These are phyloP conservation scores for Aspergillus uvarum DNA, from an alignment of 2,329 filamentous ascomycete species.

Conservation along the genomic window DNA sequence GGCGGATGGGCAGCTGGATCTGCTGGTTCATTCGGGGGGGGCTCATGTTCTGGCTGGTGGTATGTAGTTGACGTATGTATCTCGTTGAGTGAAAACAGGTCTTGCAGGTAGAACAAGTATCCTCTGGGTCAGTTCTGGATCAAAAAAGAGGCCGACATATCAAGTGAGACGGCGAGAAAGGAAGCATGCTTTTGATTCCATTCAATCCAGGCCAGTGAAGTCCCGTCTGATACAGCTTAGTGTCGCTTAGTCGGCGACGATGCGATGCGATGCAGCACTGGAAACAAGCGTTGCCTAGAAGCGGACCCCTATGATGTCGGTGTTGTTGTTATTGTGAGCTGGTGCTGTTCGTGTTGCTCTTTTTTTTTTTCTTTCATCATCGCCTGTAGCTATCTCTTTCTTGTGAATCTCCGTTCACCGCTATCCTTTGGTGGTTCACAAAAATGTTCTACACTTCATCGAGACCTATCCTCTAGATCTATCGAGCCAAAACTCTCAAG, in stretches of 20 bases:
- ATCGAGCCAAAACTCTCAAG: too few species aligned
- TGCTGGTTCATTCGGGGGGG: too few species aligned
- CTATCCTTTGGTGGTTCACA: neutral
- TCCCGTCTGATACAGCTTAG: neutral
- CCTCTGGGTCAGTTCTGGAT: neutral
- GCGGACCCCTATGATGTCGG: neutral
- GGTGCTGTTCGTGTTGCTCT: neutral
- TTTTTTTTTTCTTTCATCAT: neutral
- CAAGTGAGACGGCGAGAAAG: neutral
- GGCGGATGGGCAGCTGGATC: too few species aligned
- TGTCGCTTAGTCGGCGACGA: neutral
- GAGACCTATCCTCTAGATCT: too few species aligned
- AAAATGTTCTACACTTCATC: too few species aligned
- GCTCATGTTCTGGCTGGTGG: too few species aligned
- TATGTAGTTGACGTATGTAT: too few species aligned
- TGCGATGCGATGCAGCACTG: neutral
- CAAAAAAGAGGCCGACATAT: neutral
- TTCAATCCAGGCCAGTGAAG: neutral
- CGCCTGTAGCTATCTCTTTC: too few species aligned
- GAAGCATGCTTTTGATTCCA: neutral
- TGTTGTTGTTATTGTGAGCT: neutral
- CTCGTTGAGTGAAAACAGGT: too few species aligned
- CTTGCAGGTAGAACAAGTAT: too few species aligned
- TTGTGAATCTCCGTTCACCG: too few species aligned
- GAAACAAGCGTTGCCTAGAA: neutral